phyloP scores from a whole-genome alignment of 2,329 filamentous ascomycete species.

The Lachnellula willkommii region DNA sequence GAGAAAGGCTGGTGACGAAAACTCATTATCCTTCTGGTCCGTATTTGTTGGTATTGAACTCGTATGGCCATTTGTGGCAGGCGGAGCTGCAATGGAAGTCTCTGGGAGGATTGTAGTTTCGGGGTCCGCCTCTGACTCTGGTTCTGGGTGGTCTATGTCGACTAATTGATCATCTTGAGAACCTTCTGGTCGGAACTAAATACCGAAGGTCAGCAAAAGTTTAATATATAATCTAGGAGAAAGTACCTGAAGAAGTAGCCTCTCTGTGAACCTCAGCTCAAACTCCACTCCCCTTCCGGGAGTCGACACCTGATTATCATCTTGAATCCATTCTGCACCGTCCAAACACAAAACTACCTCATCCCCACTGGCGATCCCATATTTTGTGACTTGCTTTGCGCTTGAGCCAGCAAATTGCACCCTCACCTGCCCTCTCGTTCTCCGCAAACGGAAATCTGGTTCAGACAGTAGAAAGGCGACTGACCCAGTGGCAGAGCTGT shows the following conservation, averaged over 20 bases:
- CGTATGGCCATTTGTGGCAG: conserved; percentile 17
- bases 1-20: conserved; percentile 73
- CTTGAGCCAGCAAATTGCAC: conserved; percentile 66
- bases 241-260: conserved; percentile 44
- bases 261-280: conserved; percentile 52
- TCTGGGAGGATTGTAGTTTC: conserved; percentile 12
- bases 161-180: conserved; percentile 45
- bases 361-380: conserved; percentile 72
- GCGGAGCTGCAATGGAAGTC: conserved; percentile 23
- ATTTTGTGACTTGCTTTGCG: conserved; percentile 63
- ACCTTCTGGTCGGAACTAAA: conserved; percentile 44
- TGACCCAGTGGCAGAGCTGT: conserved; percentile 68
- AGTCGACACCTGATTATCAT: conserved; percentile 37
- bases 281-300: conserved; percentile 51
- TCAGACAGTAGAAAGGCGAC: conserved; percentile 80
- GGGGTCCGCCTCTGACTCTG: conserved; percentile 15
- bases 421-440: conserved; percentile 72
- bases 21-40: conserved; percentile 46
- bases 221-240: not conserved
- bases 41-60: conserved; percentile 16
- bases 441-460: conserved; percentile 74
- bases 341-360: conserved; percentile 63
- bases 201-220: conserved; percentile 15
- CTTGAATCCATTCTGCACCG: conserved; percentile 56
- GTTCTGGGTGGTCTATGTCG: conserved; percentile 44